A percentile compares a stretch with the other conserved stretches of the same genome.
Evolutionary conservation across 1,139 yeast genomes (phyloP).

Genomic region (Magnusiomyces paraingens): DNA sequence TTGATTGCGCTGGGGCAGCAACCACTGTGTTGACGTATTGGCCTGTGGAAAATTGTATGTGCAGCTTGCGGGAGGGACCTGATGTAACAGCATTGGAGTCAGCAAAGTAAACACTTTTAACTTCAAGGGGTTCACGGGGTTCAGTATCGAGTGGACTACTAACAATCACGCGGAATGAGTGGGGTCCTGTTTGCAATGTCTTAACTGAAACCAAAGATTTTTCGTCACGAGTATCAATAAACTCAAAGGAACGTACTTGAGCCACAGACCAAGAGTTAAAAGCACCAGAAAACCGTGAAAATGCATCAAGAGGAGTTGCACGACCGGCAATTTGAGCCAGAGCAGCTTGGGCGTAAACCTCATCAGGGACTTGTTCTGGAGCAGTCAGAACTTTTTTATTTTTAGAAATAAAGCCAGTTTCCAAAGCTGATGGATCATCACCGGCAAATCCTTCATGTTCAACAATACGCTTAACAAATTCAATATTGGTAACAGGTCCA

Average conservation of each 20-base stretch:
- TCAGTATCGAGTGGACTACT: slow-evolving; percentile 2
- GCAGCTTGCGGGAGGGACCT: slow-evolving; percentile 19
- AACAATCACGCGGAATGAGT: slow-evolving; percentile 13
- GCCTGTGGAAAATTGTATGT: slow-evolving; percentile 23
- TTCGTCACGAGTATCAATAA: slow-evolving; percentile 10
- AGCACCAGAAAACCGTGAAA: slow-evolving; percentile 11
- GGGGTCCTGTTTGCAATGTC: slow-evolving; percentile 15
- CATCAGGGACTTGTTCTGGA: slow-evolving; percentile 19
- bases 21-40: slow-evolving; percentile 29
- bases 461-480: slow-evolving; percentile 30
- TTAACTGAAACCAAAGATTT: slow-evolving; percentile 5
- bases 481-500: slow-evolving; percentile 34
- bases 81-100: background rate
- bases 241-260: slow-evolving; percentile 14
- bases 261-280: slow-evolving; percentile 13
- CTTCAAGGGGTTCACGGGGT: slow-evolving; percentile 7
- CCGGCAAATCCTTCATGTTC: slow-evolving; percentile 28
- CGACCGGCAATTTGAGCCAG: slow-evolving; percentile 20
- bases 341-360: slow-evolving; percentile 32
- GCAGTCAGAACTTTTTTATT: slow-evolving; percentile 23
- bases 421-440: slow-evolving; percentile 28
- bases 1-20: slow-evolving; percentile 13
- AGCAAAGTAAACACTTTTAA: slow-evolving; percentile 6
- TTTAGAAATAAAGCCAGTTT: slow-evolving; percentile 33
- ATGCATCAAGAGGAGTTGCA: slow-evolving; percentile 8